These are phyloP conservation scores for Penicillium alfredii DNA, from an alignment of 495 filamentous ascomycete genomes.

Conservation along the genomic window DNA sequence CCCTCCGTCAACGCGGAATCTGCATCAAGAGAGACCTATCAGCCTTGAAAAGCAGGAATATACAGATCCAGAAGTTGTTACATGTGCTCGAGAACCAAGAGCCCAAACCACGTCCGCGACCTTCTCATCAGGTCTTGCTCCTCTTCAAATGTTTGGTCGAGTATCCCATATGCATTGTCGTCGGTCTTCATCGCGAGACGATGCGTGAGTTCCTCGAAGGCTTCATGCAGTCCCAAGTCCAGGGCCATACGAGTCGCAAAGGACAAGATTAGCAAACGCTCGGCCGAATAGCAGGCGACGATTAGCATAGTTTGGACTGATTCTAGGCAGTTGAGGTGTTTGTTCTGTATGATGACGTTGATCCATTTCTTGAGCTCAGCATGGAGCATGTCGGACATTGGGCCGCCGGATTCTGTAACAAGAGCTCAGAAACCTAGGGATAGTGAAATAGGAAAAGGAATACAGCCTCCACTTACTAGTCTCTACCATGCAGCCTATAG, in stretches of 20 bases:
- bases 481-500: constrained; percentile 42
- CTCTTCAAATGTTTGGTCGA: constrained; percentile 15
- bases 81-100: constrained; percentile 45
- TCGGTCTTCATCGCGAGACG: constrained; percentile 23
- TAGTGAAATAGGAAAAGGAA: too few relatives aligned
- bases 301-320: constrained; percentile 46
- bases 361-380: constrained; percentile 41
- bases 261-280: constrained; percentile 40
- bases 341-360: constrained; percentile 40
- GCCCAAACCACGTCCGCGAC: constrained; percentile 41
- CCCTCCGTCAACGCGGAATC: constrained; percentile 46
- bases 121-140: constrained; percentile 35
- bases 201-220: constrained; percentile 36
- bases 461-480: constrained; percentile 24
- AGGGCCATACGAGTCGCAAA: constrained; percentile 45
- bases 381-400: constrained; percentile 34
- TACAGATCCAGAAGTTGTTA: constrained; percentile 17
- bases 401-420: constrained; percentile 27
- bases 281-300: constrained; percentile 43
- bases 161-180: constrained; percentile 11
- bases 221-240: constrained; percentile 37
- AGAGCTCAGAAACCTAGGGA: too few relatives aligned
- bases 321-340: constrained; percentile 33
- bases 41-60: not conserved
- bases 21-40: too few relatives aligned